A percentile compares a stretch with the other conserved stretches of the same genome.
phyloP scores from a whole-genome alignment of 1,284 basidiomycete species.

The Ustilago curta region DNA sequence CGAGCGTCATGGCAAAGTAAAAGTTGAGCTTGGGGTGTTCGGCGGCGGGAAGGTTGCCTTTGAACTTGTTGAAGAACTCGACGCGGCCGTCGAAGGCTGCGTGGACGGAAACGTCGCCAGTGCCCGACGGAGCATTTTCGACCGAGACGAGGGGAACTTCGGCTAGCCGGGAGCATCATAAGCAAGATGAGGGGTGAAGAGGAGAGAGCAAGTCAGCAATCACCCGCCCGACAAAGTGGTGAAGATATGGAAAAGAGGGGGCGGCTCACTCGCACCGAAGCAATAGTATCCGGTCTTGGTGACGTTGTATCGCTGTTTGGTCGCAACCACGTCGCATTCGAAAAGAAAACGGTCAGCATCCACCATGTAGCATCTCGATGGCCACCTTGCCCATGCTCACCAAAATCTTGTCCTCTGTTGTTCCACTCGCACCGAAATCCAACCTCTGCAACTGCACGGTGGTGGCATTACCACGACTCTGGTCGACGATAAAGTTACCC shows the following conservation, averaged over 20 bases:
- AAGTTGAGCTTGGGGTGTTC: conserved; percentile 99
- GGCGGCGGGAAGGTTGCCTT: conserved; percentile 87
- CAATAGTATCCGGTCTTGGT: conserved; percentile 93
- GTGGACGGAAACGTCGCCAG: conserved; percentile 71
- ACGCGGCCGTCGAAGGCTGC: conserved; percentile 85
- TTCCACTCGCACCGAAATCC: conserved; percentile 47
- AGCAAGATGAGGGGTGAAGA: not conserved
- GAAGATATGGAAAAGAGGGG: conserved; percentile 5
- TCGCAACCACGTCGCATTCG: not conserved
- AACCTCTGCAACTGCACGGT: conserved; percentile 52
- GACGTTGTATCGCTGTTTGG: conserved; percentile 76
- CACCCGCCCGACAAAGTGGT: not conserved
- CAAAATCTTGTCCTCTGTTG: conserved; percentile 21
- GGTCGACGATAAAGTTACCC: conserved; percentile 63
- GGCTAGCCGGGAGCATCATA: conserved; percentile 72
- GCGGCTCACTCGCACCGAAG: conserved; percentile 76
- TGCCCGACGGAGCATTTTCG: conserved; percentile 46
- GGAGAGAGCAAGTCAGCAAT: not conserved
- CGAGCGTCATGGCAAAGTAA: conserved; percentile 83
- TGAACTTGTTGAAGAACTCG: conserved; percentile 87
- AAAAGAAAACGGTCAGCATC: conserved; percentile 3
- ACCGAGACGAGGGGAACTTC: conserved; percentile 83
- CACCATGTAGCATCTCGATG: not conserved
- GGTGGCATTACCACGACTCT: conserved; percentile 22
- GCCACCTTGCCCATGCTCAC: conserved; percentile 10